Evolutionary conservation across 1,284 basidiomycete genomes (phyloP), one percentile per base, ranked within the genome.

Genomic region (Ustilago bromivora): DNA sequence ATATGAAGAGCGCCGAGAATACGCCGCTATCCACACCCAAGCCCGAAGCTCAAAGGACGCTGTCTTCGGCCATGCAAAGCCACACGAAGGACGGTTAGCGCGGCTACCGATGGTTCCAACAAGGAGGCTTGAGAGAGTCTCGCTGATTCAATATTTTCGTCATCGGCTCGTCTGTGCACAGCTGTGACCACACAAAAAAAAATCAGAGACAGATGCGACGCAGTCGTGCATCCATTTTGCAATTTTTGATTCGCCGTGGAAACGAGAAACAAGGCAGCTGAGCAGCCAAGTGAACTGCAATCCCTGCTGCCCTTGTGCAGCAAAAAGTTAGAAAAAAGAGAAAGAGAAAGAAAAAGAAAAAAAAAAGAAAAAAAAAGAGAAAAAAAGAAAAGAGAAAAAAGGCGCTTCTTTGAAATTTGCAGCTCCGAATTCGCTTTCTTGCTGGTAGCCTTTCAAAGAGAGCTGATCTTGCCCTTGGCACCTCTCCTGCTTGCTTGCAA

Each of bases 1-100:
- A 69, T n/a, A 80, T 80, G 78, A 67, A 65, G 75, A 73, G 75
- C 35, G 78, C 78, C 31, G 78, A 80, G 46, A 69, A 70, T 35
- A 80, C 78, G 46, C 78, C 78, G 9, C 72, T 72, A 12, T 57
- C 72, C 0, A 78, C 72, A 23, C 76, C 76, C 19, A 61, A 53
- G 52, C 49, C 61, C 35, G 72, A 75, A 34, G 58, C 61, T 13
- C 58, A 51, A 35, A 63, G 55, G 61, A 61, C 43, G 28, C 49
- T 51, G 3, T 51, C 57, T 8, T 61, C 60, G 51, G 54, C 35
- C 31, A 60, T 35, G 38, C 15, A 46, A 4, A n/a, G 36, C 3
- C 23, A 36, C 28, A 46, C 46, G 41, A 57, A 57, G 56, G 41
- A 57, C 9, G 57, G 38, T 28, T n/a, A 19, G 32, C 19, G n/a